Conservation (phyloP, 2,329 filamentous ascomycete species). For the Phyllosticta paracitricarpa region DNA sequence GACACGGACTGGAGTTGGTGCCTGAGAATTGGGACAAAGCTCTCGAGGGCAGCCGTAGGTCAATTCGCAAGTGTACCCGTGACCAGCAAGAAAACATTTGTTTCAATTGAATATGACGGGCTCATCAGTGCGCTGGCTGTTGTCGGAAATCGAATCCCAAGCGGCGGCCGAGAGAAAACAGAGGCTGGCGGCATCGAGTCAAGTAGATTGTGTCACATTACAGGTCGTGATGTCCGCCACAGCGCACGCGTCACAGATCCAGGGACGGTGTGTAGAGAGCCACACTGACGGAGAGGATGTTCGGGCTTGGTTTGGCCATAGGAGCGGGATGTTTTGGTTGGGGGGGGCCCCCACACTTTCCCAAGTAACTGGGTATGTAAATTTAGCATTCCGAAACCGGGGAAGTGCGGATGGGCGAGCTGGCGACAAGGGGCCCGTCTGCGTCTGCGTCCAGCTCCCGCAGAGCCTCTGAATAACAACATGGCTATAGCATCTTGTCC, state of each 20-base stretch:
- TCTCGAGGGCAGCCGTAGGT: no score
- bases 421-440: not conserved
- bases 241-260: not conserved
- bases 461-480: slow-evolving; percentile 8
- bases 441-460: not conserved
- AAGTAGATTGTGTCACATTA: not conserved
- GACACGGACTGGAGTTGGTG: no score
- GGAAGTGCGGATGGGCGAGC: slow-evolving; percentile 4
- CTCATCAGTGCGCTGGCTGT: not conserved
- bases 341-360: not conserved
- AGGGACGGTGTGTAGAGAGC: not conserved
- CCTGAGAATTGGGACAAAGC: no score
- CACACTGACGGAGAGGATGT: no score
- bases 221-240: not conserved
- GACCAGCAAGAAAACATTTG: not conserved
- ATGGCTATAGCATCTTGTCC: not conserved
- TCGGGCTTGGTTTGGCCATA: not conserved
- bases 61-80: not conserved
- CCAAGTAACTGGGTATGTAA: not conserved
- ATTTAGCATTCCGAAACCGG: slow-evolving; percentile 8
- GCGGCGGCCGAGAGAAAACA: not conserved
- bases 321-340: not conserved
- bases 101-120: not conserved
- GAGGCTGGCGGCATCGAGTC: not conserved
- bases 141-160: not conserved